A percentile compares a stretch with the other conserved stretches of the same genome.
phyloP scores from a whole-genome alignment of 2,329 filamentous ascomycete species.

The Exophiala viscosa region DNA sequence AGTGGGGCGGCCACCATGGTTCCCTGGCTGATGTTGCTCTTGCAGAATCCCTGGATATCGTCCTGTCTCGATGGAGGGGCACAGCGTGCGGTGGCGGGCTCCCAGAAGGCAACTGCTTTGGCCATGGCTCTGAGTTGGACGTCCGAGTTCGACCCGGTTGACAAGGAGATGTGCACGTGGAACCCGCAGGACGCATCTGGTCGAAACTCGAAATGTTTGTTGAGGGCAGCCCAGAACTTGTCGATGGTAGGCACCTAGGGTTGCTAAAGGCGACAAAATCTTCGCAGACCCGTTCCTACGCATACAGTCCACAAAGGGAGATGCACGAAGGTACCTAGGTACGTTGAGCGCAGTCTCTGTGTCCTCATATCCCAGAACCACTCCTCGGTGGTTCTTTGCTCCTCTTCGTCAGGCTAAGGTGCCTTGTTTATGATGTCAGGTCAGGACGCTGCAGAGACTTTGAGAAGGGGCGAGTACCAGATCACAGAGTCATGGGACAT shows the following conservation, averaged over 20 bases:
- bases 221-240: constrained; percentile 3
- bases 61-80: constrained; percentile 1
- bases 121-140: constrained; percentile 5
- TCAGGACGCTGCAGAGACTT: too few species aligned
- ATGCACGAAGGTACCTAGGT: too few species aligned
- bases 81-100: constrained; percentile 5
- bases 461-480: too few species aligned
- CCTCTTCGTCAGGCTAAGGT: too few species aligned
- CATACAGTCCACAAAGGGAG: too few species aligned
- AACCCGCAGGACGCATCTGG: constrained; percentile 3
- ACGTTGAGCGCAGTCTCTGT: too few species aligned
- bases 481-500: too few species aligned
- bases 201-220: constrained; percentile 1
- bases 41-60: constrained; percentile 1
- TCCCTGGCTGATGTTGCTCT: constrained; percentile 1
- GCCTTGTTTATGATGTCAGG: too few species aligned
- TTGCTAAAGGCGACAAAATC: too few species aligned
- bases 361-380: too few species aligned
- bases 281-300: too few species aligned
- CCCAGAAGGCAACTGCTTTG: constrained; percentile 3
- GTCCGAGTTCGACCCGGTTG: constrained; percentile 1
- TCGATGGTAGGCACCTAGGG: constrained; percentile 1
- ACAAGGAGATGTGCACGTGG: constrained; percentile 1
- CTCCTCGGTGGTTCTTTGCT: too few species aligned
- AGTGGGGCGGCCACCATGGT: not conserved